These are phyloP conservation scores for Phytopythium delawarense DNA, from an alignment of 352 stramenopile species.

Conservation along the genomic window DNA sequence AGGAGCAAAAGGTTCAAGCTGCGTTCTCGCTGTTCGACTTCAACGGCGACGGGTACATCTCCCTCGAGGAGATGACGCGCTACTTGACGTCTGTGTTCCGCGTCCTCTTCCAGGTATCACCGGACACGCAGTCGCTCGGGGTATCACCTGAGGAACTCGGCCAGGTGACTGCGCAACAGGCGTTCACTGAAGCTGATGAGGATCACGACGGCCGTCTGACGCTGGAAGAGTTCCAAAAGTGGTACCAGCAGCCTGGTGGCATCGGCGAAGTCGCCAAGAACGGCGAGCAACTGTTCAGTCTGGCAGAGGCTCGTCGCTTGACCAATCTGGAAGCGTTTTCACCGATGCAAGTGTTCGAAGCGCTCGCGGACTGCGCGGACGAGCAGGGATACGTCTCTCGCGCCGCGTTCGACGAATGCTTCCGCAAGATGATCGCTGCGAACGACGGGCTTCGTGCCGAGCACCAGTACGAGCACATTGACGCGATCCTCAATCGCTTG, in stretches of 20 bases:
- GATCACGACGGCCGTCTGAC: conserved; percentile 75
- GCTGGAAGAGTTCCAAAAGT: conserved; percentile 83
- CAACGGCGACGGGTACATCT: conserved; percentile 88
- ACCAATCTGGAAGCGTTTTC: conserved; percentile 76
- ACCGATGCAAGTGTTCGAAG: conserved; percentile 75
- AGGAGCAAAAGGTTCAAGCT: conserved; percentile 82
- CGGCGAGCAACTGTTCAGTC: conserved; percentile 72
- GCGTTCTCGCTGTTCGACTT: conserved; percentile 88
- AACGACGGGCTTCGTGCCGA: conserved; percentile 44
- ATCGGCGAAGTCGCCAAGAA: conserved; percentile 78
- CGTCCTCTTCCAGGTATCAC: conserved; percentile 80
- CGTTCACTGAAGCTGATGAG: conserved; percentile 63
- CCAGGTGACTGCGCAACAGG: conserved; percentile 72
- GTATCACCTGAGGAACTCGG: conserved; percentile 78
- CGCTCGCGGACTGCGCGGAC: conserved; percentile 62
- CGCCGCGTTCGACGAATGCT: conserved; percentile 71
- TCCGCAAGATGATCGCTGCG: conserved; percentile 62
- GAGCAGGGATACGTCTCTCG: conserved; percentile 71
- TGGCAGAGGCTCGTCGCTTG: conserved; percentile 60
- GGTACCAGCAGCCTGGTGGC: conserved; percentile 73
- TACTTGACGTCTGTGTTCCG: conserved; percentile 88
- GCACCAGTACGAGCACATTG: conserved; percentile 60
- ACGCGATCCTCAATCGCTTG: conserved; percentile 67
- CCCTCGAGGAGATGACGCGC: conserved; percentile 79
- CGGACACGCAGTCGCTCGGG: conserved; percentile 48